Evolutionary conservation across 2,329 filamentous ascomycete species (phyloP).

Genomic region (Graphilbum fragrans): DNA sequence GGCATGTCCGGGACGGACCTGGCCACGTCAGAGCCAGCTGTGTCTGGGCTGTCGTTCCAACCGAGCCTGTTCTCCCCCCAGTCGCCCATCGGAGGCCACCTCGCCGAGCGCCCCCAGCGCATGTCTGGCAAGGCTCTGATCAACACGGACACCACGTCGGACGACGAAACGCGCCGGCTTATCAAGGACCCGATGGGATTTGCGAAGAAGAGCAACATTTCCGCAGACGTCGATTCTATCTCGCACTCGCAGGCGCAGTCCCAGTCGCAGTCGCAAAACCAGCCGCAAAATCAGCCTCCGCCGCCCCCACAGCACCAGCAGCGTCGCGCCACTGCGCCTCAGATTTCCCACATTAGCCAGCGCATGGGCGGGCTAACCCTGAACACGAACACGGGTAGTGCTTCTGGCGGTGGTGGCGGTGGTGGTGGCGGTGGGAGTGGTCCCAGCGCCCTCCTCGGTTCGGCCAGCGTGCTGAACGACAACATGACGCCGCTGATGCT

Average conservation of each 20-base stretch:
- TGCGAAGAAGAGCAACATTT: slow-evolving; percentile 47
- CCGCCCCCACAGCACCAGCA: slow-evolving; percentile 16
- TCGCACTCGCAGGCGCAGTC: slow-evolving; percentile 10
- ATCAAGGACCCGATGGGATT: slow-evolving; percentile 61
- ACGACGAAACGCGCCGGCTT: slow-evolving; percentile 62
- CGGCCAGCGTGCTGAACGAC: too few relatives aligned
- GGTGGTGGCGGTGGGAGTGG: background rate
- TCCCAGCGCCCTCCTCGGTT: background rate
- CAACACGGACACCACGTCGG: slow-evolving; percentile 52
- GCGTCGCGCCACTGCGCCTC: slow-evolving; percentile 54
- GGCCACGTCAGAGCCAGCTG: slow-evolving; percentile 40
- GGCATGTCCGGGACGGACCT: slow-evolving; percentile 29
- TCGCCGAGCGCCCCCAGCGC: slow-evolving; percentile 42
- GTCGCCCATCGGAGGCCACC: slow-evolving; percentile 59
- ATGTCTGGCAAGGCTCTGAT: slow-evolving; percentile 61
- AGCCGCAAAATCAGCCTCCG: background rate
- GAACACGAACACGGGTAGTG: slow-evolving; percentile 46
- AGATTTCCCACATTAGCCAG: slow-evolving; percentile 45
- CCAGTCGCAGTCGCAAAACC: background rate
- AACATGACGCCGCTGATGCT: background rate
- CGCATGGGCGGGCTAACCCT: slow-evolving; percentile 61
- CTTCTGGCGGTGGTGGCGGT: slow-evolving; percentile 18
- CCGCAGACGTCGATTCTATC: too few relatives aligned
- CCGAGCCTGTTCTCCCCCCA: slow-evolving; percentile 56
- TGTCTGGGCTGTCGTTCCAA: slow-evolving; percentile 33